These are phyloP conservation scores for Kodamaea derodonti DNA, from an alignment of 1,139 yeast species.

Conservation along the genomic window DNA sequence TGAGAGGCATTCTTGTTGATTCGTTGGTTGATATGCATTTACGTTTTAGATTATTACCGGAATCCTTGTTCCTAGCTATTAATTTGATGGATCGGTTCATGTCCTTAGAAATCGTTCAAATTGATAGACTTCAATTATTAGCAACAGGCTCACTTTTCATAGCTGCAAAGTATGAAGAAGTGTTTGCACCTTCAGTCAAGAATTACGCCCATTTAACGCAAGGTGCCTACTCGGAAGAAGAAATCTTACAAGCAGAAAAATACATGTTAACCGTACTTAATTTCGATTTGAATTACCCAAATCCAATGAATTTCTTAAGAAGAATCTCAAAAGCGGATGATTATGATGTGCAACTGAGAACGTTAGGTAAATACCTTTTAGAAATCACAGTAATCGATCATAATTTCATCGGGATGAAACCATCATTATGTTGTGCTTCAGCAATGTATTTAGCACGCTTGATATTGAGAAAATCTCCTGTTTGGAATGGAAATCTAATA, in stretches of 20 bases:
- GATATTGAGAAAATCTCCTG: slow-evolving; percentile 66
- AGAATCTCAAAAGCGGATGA: slow-evolving; percentile 94
- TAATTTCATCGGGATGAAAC: slow-evolving; percentile 71
- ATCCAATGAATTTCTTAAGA: slow-evolving; percentile 90
- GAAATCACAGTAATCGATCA: slow-evolving; percentile 83
- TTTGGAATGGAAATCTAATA: slow-evolving; percentile 79
- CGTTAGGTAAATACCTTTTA: slow-evolving; percentile 83
- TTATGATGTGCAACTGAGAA: slow-evolving; percentile 88
- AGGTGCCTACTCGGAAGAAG: slow-evolving; percentile 79
- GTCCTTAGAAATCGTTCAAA: slow-evolving; percentile 73
- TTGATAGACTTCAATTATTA: slow-evolving; percentile 80
- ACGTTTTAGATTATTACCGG: slow-evolving; percentile 83
- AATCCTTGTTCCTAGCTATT: slow-evolving; percentile 82
- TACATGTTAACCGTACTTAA: slow-evolving; percentile 71
- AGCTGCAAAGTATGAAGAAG: slow-evolving; percentile 95
- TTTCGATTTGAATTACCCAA: slow-evolving; percentile 83
- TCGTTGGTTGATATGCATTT: slow-evolving; percentile 94
- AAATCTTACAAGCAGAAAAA: slow-evolving; percentile 83
- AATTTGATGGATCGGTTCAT: slow-evolving; percentile 90
- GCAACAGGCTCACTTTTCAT: slow-evolving; percentile 90
- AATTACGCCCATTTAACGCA: slow-evolving; percentile 89
- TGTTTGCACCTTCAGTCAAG: slow-evolving; percentile 82
- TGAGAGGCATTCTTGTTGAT: slow-evolving; percentile 87
- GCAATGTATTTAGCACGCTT: slow-evolving; percentile 86
- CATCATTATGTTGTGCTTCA: slow-evolving; percentile 85